phyloP scores from a whole-genome alignment of 1,284 basidiomycete species.

The Termitomyces sp. region DNA sequence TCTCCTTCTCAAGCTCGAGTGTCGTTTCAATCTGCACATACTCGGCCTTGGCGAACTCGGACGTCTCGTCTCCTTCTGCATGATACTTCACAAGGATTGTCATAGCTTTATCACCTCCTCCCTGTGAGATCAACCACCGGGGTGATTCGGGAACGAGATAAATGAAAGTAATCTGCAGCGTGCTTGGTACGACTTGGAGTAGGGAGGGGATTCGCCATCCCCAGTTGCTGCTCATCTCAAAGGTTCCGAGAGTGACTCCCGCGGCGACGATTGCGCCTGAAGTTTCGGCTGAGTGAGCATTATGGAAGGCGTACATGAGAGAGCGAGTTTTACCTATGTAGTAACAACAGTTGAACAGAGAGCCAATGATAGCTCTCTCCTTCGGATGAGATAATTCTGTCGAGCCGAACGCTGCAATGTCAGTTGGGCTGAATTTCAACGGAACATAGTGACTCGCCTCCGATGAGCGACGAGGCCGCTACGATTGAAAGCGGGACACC shows the following conservation, averaged over 20 bases:
- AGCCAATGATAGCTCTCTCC: constrained; percentile 44
- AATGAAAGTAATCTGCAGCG: constrained; percentile 43
- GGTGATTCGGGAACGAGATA: constrained; percentile 55
- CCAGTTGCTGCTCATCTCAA: constrained; percentile 43
- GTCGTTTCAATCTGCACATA: constrained; percentile 52
- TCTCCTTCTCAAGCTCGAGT: constrained; percentile 39
- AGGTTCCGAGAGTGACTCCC: constrained; percentile 44
- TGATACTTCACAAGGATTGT: constrained; percentile 47
- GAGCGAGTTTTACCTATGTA: constrained; percentile 30
- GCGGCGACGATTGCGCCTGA: constrained; percentile 43
- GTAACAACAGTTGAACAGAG: constrained; percentile 44
- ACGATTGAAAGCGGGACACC: constrained; percentile 47
- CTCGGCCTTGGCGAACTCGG: constrained; percentile 49
- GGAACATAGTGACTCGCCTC: constrained; percentile 24
- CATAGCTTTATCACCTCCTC: constrained; percentile 43
- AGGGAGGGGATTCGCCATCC: constrained; percentile 53
- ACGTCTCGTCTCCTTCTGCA: constrained; percentile 40
- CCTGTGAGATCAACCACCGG: constrained; percentile 54
- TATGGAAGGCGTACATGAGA: background rate
- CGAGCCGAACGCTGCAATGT: background rate
- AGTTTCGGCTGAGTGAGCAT: background rate
- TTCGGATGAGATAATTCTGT: constrained; percentile 45
- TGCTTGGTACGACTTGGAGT: constrained; percentile 46
- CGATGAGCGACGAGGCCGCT: constrained; percentile 42
- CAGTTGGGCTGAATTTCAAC: too few relatives aligned